A percentile compares a stretch with the other conserved stretches of the same genome.
phyloP scores from a whole-genome alignment of 1,284 basidiomycete genomes.

The Cryptococcus depauperatus region DNA sequence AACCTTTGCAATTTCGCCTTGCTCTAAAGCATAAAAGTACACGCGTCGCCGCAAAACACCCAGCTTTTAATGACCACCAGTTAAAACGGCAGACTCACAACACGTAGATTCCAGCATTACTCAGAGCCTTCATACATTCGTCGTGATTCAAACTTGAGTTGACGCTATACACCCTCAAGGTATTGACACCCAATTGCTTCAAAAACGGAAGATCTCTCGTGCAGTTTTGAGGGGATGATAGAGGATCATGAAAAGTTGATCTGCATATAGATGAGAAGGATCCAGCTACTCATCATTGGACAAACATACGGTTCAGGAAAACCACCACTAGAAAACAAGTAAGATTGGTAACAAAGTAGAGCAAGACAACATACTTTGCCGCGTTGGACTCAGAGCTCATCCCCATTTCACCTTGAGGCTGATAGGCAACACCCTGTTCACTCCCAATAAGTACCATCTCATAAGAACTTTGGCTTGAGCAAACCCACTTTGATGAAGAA shows the following conservation, averaged over 20 bases:
- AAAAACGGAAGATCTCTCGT: constrained; percentile 70
- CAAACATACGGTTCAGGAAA: constrained; percentile 59
- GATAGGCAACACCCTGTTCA: constrained; percentile 68
- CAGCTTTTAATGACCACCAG: too few relatives aligned
- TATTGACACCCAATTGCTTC: constrained; percentile 50
- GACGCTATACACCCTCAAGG: constrained; percentile 77
- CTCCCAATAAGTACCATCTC: too few relatives aligned
- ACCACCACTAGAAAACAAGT: constrained; percentile 32
- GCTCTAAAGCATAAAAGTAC: not conserved
- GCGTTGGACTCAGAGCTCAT: constrained; percentile 50
- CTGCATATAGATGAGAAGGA: constrained; percentile 5
- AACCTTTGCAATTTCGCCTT: not conserved
- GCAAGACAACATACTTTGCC: constrained; percentile 31
- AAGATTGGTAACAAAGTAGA: not conserved
- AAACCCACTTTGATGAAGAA: constrained; percentile 69
- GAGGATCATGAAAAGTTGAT: constrained; percentile 54
- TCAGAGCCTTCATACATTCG: constrained; percentile 70
- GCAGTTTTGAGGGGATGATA: constrained; percentile 62
- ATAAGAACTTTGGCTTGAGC: too few relatives aligned
- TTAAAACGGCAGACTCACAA: constrained; percentile 53
- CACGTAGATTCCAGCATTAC: constrained; percentile 73
- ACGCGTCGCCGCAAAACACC: not conserved
- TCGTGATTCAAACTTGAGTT: constrained; percentile 75
- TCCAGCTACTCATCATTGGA: not conserved
- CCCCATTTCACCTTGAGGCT: constrained; percentile 61